Evolutionary conservation across 2,329 filamentous ascomycete genomes (phyloP).

Genomic region (Phaeomoniella chlamydospora): DNA sequence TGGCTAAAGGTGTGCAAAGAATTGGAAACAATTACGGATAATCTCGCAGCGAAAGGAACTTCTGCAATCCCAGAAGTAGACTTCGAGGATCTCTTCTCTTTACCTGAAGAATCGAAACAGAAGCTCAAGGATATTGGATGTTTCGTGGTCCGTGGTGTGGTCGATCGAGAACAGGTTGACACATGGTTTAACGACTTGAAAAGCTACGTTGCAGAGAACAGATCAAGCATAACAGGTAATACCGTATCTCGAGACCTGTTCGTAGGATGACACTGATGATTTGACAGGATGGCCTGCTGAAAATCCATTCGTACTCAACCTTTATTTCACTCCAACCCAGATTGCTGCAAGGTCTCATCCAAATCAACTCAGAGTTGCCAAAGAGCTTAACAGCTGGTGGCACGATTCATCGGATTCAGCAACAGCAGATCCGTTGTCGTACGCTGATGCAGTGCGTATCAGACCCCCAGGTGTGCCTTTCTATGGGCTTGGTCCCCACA

Average conservation of each 20-base stretch:
- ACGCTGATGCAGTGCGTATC: constrained; percentile 24
- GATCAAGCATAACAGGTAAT: constrained; percentile 14
- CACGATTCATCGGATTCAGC: constrained; percentile 16
- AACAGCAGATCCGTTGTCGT: constrained; percentile 21
- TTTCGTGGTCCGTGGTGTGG: constrained; percentile 8
- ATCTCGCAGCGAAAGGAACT: constrained; percentile 19
- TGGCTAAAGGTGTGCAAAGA: constrained; percentile 25
- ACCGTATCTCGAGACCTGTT: not conserved
- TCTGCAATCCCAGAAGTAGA: constrained; percentile 19
- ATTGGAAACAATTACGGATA: constrained; percentile 19
- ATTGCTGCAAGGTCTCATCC: constrained; percentile 22
- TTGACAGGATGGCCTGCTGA: constrained; percentile 20
- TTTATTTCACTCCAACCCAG: constrained; percentile 25
- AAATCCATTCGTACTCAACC: constrained; percentile 22
- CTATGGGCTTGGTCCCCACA: constrained; percentile 27
- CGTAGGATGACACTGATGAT: not conserved
- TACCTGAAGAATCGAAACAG: constrained; percentile 8
- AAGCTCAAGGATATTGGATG: constrained; percentile 12
- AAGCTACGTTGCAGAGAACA: constrained; percentile 18
- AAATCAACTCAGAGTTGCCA: constrained; percentile 20
- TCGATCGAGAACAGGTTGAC: constrained; percentile 4
- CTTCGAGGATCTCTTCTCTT: constrained; percentile 13
- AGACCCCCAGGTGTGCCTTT: constrained; percentile 23
- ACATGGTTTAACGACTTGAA: constrained; percentile 14
- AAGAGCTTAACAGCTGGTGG: constrained; percentile 24